Evolutionary conservation across 257 asterid genomes (phyloP).

Genomic region (Plantago major): DNA sequence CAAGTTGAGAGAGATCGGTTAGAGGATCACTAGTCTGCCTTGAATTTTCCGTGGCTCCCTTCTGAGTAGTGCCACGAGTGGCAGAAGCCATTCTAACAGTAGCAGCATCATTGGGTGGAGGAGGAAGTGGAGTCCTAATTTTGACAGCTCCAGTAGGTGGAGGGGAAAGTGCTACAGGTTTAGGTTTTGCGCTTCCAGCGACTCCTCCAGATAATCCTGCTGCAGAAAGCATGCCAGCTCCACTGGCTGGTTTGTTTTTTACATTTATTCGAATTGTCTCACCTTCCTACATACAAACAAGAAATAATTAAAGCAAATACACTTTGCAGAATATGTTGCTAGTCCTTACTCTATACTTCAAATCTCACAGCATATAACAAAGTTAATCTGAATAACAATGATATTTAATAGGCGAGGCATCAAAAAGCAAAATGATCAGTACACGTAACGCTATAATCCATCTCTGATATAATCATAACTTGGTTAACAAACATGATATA

Average conservation of each 20-base stretch:
- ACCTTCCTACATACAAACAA: slow-evolving; percentile 65
- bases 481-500: neutral
- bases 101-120: slow-evolving; percentile 83
- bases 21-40: slow-evolving; percentile 45
- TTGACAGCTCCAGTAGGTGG: slow-evolving; percentile 67
- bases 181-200: slow-evolving; percentile 56
- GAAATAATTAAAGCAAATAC: slow-evolving; percentile 11
- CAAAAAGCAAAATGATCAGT: neutral
- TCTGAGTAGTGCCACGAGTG: slow-evolving; percentile 25
- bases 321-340: slow-evolving; percentile 4
- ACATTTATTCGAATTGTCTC: slow-evolving; percentile 92
- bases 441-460: neutral
- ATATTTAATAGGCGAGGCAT: neutral
- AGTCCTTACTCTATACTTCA: neutral
- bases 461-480: neutral
- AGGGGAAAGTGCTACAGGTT: slow-evolving; percentile 67
- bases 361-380: slow-evolving; percentile 2
- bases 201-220: slow-evolving; percentile 57
- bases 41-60: slow-evolving; percentile 43
- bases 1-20: slow-evolving; percentile 78
- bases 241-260: slow-evolving; percentile 74
- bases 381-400: neutral
- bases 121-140: slow-evolving; percentile 88
- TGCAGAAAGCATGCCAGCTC: slow-evolving; percentile 89
- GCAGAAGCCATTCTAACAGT: slow-evolving; percentile 42